These are phyloP conservation scores for Phytophthora colocasiae DNA, from an alignment of 352 stramenopile genomes.

Conservation along the genomic window DNA sequence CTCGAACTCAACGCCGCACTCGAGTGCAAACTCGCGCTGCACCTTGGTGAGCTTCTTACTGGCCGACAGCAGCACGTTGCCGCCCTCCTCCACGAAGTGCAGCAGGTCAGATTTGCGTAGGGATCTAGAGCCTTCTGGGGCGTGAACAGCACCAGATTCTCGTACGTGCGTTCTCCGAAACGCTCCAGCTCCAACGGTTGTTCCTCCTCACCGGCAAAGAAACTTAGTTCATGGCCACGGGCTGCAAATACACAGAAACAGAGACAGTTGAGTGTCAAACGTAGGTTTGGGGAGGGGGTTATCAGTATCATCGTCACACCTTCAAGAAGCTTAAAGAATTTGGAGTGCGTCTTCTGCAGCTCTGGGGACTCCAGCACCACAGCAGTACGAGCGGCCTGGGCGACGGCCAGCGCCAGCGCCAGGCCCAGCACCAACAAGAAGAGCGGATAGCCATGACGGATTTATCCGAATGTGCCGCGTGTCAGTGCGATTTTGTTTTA, in stretches of 20 bases:
- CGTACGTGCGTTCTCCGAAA: constrained; percentile 89
- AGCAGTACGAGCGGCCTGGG: constrained; percentile 61
- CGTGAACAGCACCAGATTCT: constrained; percentile 92
- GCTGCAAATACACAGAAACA: constrained; percentile 32
- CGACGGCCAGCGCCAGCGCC: constrained; percentile 28
- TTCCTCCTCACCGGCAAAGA: constrained; percentile 57
- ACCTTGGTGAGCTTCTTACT: constrained; percentile 81
- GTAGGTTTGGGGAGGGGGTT: not conserved
- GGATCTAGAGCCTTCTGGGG: constrained; percentile 78
- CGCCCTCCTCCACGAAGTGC: constrained; percentile 87
- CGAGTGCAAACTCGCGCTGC: constrained; percentile 85
- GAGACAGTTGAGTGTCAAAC: constrained; percentile 7
- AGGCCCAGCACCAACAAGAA: constrained; percentile 26
- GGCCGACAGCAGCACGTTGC: constrained; percentile 82
- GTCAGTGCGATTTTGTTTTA: constrained; percentile 13
- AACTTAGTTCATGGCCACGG: constrained; percentile 72
- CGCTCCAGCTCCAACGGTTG: constrained; percentile 65
- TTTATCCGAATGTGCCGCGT: constrained; percentile 32
- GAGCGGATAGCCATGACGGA: constrained; percentile 32
- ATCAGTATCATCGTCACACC: constrained; percentile 31
- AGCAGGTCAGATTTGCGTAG: constrained; percentile 77
- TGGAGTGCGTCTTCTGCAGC: constrained; percentile 71
- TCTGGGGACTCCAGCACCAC: constrained; percentile 70
- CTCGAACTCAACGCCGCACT: constrained; percentile 90
- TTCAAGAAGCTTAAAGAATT: constrained; percentile 76